phyloP scores from a whole-genome alignment of 1,284 basidiomycete species.

The Heterobasidion parviporum region DNA sequence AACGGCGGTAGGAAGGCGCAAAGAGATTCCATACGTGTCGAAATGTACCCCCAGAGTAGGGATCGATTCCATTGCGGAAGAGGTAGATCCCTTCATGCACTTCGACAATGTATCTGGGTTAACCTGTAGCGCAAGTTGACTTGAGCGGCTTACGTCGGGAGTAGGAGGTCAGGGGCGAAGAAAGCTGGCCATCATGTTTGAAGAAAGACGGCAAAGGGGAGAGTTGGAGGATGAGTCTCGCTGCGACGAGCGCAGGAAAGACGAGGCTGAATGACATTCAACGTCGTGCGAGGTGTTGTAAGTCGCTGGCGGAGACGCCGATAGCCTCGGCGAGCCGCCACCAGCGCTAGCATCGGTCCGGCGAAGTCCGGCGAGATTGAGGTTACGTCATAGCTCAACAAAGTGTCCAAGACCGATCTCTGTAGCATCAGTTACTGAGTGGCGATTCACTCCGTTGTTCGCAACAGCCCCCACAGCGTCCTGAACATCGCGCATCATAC shows the following conservation, averaged over 20 bases:
- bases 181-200: conserved; percentile 65
- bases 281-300: neutral
- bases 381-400: no score
- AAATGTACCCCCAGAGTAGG: conserved; percentile 80
- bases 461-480: no score
- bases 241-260: conserved; percentile 30
- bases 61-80: conserved; percentile 63
- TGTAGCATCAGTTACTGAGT: no score
- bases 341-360: no score
- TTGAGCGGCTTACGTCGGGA: conserved; percentile 30
- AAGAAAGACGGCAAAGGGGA: conserved; percentile 37
- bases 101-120: conserved; percentile 21
- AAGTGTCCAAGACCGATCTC: no score
- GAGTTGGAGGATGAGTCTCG: conserved; percentile 42
- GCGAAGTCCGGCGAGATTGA: no score
- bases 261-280: conserved; percentile 19
- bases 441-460: no score
- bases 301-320: no score
- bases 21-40: conserved; percentile 55
- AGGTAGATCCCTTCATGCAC: conserved; percentile 86
- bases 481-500: no score
- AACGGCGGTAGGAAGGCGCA: no score
- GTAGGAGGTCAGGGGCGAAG: conserved; percentile 78
- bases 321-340: no score
- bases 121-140: neutral